phyloP scores from a whole-genome alignment of 2,329 filamentous ascomycete species.

The Pestalotiopsis sp. region DNA sequence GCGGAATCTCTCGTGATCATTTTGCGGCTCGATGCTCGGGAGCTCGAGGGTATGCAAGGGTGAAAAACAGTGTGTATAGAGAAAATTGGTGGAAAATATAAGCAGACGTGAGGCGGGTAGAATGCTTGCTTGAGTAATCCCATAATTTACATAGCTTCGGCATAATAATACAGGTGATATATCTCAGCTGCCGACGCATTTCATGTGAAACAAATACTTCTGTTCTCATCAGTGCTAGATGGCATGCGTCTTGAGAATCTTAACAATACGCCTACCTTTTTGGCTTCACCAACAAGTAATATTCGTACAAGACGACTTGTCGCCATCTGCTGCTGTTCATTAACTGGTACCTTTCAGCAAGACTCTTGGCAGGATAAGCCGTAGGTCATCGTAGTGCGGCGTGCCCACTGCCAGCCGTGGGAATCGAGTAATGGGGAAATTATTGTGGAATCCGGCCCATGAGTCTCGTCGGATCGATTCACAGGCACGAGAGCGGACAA shows the following conservation, averaged over 20 bases:
- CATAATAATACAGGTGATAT: background rate
- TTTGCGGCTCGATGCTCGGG: background rate
- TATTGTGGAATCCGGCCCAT: background rate
- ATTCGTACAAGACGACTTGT: too few species aligned
- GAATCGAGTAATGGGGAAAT: background rate
- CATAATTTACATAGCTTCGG: background rate
- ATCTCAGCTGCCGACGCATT: background rate
- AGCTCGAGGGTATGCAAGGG: background rate
- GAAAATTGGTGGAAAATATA: background rate
- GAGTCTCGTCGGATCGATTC: background rate
- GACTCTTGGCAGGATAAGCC: too few species aligned
- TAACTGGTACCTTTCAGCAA: too few species aligned
- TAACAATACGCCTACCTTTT: too few species aligned
- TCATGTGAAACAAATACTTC: background rate
- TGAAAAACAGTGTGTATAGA: background rate
- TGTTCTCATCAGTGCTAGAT: background rate
- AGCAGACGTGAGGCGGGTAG: background rate
- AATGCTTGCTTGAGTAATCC: background rate
- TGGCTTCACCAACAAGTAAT: too few species aligned
- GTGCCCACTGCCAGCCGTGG: too few species aligned
- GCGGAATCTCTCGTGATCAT: background rate
- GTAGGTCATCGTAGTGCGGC: too few species aligned
- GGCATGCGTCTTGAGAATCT: background rate
- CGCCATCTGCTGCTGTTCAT: too few species aligned
- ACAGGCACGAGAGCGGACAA: background rate